Conservation (phyloP, 257 asterid genomes). For the Salvia splendens region DNA sequence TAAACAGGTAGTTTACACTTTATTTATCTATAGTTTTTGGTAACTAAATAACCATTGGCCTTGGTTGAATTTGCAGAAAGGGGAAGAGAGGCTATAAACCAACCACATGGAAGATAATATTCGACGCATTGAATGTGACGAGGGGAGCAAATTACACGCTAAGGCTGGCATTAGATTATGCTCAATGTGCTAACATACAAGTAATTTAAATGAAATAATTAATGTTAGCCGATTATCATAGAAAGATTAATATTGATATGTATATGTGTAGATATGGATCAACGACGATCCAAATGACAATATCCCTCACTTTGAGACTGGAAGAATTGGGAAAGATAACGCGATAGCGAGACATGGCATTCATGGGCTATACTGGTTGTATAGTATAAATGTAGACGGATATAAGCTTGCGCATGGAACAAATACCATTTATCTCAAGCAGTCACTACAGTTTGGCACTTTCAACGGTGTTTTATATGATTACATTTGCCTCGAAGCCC, state of each 20-base stretch:
- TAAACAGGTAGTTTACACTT: conserved; percentile 41
- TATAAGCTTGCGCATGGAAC: not conserved
- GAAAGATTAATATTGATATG: too few species aligned
- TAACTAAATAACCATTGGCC: too few species aligned
- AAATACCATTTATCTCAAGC: conserved; percentile 5
- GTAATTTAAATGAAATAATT: conserved; percentile 12
- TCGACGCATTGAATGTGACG: conserved; percentile 40
- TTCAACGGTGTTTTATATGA: not conserved
- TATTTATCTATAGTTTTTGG: too few species aligned
- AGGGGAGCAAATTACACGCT: conserved; percentile 46
- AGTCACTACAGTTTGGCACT: not conserved
- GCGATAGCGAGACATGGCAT: conserved; percentile 10
- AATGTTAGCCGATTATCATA: too few species aligned
- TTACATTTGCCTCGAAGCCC: conserved; percentile 18
- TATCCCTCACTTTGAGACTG: conserved; percentile 44
- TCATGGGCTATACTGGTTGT: conserved; percentile 3
- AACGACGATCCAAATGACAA: conserved; percentile 29
- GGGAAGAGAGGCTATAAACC: conserved; percentile 31
- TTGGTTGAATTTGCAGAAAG: conserved; percentile 27
- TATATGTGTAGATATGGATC: conserved; percentile 33
- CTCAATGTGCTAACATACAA: conserved; percentile 49
- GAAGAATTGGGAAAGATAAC: conserved; percentile 10
- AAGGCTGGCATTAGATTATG: conserved; percentile 70
- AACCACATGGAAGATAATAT: conserved; percentile 68
- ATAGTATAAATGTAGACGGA: not conserved